Base-by-base conservation (phyloP, 495 filamentous ascomycete genomes). In the Cryomyces minteri region DNA sequence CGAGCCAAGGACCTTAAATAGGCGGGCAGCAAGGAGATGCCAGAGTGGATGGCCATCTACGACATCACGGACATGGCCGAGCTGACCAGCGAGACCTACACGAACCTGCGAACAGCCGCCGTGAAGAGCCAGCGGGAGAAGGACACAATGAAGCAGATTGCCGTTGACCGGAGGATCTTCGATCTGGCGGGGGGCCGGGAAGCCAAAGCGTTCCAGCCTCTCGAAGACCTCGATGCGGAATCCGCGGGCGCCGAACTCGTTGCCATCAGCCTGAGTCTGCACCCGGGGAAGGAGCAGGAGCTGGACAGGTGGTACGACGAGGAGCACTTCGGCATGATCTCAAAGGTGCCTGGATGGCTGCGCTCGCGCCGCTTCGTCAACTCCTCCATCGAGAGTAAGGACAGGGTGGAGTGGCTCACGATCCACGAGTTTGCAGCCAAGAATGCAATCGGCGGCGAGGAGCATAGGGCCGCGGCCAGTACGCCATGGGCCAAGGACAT, bases 11-110 rank as follows among this genome's bases (percentile, higher is more conserved):
- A 86, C 59, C 52, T 60, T 41, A 44, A 49, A 0, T 34, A 39
- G 4, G 44, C 43, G 1, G 39, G 37, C 8, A 25, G 18, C 18
- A 55, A 62, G 38, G 43, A 58, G 42, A 58, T 67, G 45, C 82
- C 82, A 5, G 71, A 77, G 50, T 88, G 80, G 67, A 69, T 86
- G 56, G 84, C 84, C 29, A 59, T 76, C 51, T 90, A 90, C 68
- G 82, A 90, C 53, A 76, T 87, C 55, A 79, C 74, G 41, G 73
- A 80, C 53, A 80, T 84, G 73, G 62, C 67, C 43, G 73, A 74
- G 48, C 63, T 88, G 52, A 71, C 72, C 33, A 75, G 75, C 48
- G 63, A 72, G 53, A 69, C 71, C 25, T 90, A 90, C 58, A 73
- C 76, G 10, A 63, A 69, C 30, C 66, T 90, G 41, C 74, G 82